These are phyloP conservation scores for Hericium erinaceus DNA, from an alignment of 768 basidiomycete genomes.

Conservation along the genomic window DNA sequence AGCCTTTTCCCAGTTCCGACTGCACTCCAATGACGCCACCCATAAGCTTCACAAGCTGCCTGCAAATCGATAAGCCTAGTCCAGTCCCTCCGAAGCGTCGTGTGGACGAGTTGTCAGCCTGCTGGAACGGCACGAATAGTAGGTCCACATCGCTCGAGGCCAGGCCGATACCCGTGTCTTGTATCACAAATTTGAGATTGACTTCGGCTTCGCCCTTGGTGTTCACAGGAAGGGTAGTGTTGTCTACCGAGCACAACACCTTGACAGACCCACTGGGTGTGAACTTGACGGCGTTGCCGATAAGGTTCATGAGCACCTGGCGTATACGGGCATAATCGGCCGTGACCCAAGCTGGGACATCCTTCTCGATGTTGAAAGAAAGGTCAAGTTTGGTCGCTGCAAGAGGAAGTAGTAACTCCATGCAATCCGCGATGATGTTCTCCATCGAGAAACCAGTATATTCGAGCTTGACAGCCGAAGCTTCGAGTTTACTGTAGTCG, in stretches of 20 bases:
- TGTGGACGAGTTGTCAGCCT: conserved; percentile 73
- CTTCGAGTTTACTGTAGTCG: conserved; percentile 75
- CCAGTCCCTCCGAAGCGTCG: conserved; percentile 75
- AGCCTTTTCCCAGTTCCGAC: conserved; percentile 54
- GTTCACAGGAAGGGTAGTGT: conserved; percentile 9
- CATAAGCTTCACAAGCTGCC: conserved; percentile 69
- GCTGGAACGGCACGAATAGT: conserved; percentile 68
- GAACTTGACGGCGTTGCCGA: conserved; percentile 73
- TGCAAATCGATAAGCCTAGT: conserved; percentile 63
- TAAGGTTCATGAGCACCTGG: conserved; percentile 74
- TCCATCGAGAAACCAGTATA: conserved; percentile 58
- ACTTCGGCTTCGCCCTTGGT: conserved; percentile 32
- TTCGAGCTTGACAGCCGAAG: conserved; percentile 65
- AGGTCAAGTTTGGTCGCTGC: conserved; percentile 67
- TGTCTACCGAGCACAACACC: conserved; percentile 50
- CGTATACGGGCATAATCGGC: conserved; percentile 69
- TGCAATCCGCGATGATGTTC: conserved; percentile 67
- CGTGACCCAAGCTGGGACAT: conserved; percentile 62
- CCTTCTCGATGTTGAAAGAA: conserved; percentile 59
- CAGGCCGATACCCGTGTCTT: conserved; percentile 71
- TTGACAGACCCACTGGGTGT: conserved; percentile 55
- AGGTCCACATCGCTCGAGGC: conserved; percentile 56
- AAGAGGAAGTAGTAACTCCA: conserved; percentile 69
- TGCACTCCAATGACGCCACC: conserved; percentile 64
- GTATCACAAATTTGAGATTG: conserved; percentile 55